Evolutionary conservation across 1,284 basidiomycete genomes (phyloP).

Genomic region (Leccinum subrobustum): DNA sequence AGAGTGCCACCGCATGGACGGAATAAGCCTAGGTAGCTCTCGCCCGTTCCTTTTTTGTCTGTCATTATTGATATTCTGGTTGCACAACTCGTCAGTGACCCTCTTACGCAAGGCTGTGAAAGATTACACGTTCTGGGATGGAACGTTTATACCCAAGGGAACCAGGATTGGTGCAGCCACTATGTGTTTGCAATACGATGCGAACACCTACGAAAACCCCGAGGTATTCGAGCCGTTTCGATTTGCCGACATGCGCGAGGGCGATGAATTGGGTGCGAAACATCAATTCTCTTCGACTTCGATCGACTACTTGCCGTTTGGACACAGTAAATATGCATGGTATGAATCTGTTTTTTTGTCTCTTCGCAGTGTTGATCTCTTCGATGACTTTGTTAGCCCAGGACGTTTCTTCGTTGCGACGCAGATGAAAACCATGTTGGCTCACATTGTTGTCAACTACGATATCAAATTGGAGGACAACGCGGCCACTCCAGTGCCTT

Average conservation of each 20-base stretch:
- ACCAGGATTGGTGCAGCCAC: background rate
- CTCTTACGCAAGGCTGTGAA: background rate
- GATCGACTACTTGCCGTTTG: background rate
- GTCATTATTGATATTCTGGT: background rate
- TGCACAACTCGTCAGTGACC: background rate
- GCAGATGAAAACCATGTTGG: background rate
- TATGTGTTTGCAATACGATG: background rate
- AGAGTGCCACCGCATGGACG: conserved; percentile 10
- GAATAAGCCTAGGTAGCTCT: background rate
- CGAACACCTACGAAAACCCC: background rate
- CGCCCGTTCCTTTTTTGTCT: background rate
- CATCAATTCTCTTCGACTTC: background rate
- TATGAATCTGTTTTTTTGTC: background rate
- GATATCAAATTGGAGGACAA: background rate
- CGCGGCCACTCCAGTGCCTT: background rate
- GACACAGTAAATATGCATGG: background rate
- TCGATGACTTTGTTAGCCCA: background rate
- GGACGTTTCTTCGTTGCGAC: background rate
- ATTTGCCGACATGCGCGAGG: background rate
- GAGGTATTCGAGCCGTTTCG: background rate
- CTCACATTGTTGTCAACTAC: background rate
- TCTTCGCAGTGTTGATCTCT: background rate
- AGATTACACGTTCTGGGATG: background rate
- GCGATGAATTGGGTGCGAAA: background rate
- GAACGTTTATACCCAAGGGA: background rate